Evolutionary conservation across 2,329 filamentous ascomycete genomes (phyloP).

Genomic region (Allantophomopsis lycopodina): DNA sequence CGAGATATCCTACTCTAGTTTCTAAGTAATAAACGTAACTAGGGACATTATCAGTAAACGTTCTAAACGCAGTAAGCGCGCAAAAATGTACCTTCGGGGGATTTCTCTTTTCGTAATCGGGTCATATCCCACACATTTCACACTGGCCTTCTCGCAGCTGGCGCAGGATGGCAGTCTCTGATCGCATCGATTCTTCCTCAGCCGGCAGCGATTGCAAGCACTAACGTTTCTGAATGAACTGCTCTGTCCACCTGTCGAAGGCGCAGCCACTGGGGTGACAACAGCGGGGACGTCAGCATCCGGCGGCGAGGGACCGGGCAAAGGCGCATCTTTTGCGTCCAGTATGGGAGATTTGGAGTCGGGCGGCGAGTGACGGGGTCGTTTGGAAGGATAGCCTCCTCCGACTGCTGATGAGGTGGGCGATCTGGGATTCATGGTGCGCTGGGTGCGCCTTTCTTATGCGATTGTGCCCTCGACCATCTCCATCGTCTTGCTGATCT

Average conservation of each 20-base stretch:
- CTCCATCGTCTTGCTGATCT: neutral
- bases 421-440: constrained; percentile 28
- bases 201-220: constrained; percentile 82
- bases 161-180: constrained; percentile 84
- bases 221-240: constrained; percentile 76
- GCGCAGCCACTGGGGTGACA: neutral
- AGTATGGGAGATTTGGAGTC: constrained; percentile 24
- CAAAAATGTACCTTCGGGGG: constrained; percentile 46
- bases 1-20: constrained; percentile 70
- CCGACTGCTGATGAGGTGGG: constrained; percentile 28
- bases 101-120: constrained; percentile 95
- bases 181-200: constrained; percentile 91
- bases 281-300: constrained; percentile 1
- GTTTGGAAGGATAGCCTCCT: constrained; percentile 35
- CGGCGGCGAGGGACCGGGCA: constrained; percentile 1
- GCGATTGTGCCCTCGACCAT: neutral
- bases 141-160: constrained; percentile 83
- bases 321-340: neutral
- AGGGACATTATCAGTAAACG: constrained; percentile 2
- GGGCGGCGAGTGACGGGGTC: constrained; percentile 38
- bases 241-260: constrained; percentile 33
- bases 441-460: neutral
- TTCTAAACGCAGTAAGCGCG: neutral
- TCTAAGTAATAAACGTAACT: constrained; percentile 95
- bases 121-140: constrained; percentile 89